Evolutionary conservation across 2,329 filamentous ascomycete species (phyloP).

Genomic region (Ceratocystis smalleyi): DNA sequence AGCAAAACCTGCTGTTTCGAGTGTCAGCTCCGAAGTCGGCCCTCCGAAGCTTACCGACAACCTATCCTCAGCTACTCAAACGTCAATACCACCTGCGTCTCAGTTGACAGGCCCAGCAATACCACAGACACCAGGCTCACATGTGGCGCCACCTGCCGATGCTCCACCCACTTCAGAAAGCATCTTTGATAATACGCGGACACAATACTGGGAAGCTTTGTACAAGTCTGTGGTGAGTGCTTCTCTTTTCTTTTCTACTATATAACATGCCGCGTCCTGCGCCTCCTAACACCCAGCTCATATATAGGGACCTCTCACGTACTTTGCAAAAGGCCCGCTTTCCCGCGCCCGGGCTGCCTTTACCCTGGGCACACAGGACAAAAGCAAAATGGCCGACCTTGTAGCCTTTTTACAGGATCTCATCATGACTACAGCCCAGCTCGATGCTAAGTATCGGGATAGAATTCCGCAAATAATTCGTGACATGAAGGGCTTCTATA

Average conservation of each 20-base stretch:
- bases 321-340: conserved; percentile 69
- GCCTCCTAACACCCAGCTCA: conserved; percentile 19
- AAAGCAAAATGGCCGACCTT: conserved; percentile 46
- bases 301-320: conserved; percentile 55
- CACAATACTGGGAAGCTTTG: conserved; percentile 43
- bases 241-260: background rate
- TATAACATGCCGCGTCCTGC: background rate
- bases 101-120: background rate
- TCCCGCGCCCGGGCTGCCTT: conserved; percentile 60
- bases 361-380: conserved; percentile 44
- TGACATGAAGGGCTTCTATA: conserved; percentile 39
- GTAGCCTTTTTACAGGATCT: conserved; percentile 53
- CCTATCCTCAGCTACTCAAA: background rate
- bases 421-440: conserved; percentile 47
- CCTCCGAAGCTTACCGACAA: background rate
- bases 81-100: background rate
- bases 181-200: conserved; percentile 43
- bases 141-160: conserved; percentile 9
- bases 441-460: conserved; percentile 70
- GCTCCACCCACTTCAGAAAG: conserved; percentile 28
- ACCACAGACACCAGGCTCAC: background rate
- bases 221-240: conserved; percentile 45
- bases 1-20: background rate
- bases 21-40: background rate
- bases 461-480: conserved; percentile 47